Evolutionary conservation across 2,329 filamentous ascomycete species (phyloP).

Genomic region (Apiospora koreana): DNA sequence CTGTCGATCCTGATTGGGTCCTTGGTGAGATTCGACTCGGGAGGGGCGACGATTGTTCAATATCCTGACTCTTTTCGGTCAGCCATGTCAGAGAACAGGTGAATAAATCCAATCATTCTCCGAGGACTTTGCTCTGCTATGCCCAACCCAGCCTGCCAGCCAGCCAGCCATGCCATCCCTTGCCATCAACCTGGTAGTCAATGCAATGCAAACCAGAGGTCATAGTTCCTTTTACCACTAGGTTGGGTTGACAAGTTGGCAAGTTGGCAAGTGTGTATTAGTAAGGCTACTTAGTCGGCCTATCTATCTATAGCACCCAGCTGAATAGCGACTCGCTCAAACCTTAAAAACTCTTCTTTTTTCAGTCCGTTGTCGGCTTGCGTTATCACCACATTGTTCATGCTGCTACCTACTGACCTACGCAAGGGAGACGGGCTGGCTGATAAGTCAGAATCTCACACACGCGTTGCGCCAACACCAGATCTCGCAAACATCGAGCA

Average conservation of each 20-base stretch:
- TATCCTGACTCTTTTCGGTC: not conserved
- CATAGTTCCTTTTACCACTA: not conserved
- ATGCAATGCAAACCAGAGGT: not conserved
- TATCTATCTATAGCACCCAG: not conserved
- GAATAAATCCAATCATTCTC: not conserved
- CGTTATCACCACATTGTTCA: not conserved
- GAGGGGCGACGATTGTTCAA: not conserved
- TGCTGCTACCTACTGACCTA: not conserved
- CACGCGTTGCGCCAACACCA: not conserved
- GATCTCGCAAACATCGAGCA: not conserved
- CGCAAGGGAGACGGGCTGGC: too few species aligned
- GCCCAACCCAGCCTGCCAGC: not conserved
- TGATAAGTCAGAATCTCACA: not conserved
- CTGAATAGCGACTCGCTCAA: not conserved
- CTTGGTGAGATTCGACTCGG: not conserved
- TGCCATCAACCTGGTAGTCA: not conserved
- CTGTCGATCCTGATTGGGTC: not conserved
- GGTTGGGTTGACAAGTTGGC: not conserved
- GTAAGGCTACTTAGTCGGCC: not conserved
- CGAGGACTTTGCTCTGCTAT: not conserved
- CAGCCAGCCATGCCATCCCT: not conserved
- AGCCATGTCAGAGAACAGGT: not conserved
- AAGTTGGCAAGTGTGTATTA: not conserved
- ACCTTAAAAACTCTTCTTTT: not conserved
- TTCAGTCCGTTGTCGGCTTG: not conserved